Percentiles rank a stretch among this genome's conserved stretches.
These are phyloP conservation scores for Apodospora peruviana DNA, from an alignment of 495 filamentous ascomycete species.

Conservation along the genomic window DNA sequence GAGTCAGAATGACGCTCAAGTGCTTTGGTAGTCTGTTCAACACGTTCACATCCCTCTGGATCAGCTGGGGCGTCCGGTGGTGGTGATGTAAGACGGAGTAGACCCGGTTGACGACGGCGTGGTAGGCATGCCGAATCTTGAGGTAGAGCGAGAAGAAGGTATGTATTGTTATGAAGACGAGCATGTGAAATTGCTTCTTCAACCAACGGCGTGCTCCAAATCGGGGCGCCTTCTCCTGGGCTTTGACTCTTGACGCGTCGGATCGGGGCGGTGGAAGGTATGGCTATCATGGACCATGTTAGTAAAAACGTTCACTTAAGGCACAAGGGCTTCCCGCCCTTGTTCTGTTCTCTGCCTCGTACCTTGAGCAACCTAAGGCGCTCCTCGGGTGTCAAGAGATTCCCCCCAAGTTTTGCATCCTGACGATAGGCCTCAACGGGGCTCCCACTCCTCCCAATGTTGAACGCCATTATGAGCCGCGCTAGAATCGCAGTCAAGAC, in stretches of 20 bases:
- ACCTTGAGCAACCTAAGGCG: conserved; percentile 63
- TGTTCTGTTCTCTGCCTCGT: conserved; percentile 12
- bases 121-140: conserved; percentile 70
- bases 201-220: conserved; percentile 64
- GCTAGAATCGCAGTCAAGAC: too few relatives aligned
- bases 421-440: conserved; percentile 57
- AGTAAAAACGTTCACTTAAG: too few relatives aligned
- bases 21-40: conserved; percentile 72
- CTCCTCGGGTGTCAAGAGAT: conserved; percentile 56
- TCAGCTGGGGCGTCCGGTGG: conserved; percentile 86
- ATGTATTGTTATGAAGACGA: conserved; percentile 70
- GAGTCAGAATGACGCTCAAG: conserved; percentile 76
- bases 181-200: conserved; percentile 56
- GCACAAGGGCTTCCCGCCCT: too few relatives aligned
- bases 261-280: conserved; percentile 60
- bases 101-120: conserved; percentile 66
- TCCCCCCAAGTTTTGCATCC: conserved; percentile 54
- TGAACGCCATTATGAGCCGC: conserved; percentile 57
- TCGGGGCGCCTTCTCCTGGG: conserved; percentile 24
- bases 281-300: conserved; percentile 43
- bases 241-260: conserved; percentile 18
- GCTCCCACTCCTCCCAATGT: too few relatives aligned
- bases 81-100: conserved; percentile 84
- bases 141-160: conserved; percentile 81
- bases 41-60: conserved; percentile 76